Evolutionary conservation across 2,329 filamentous ascomycete genomes (phyloP), one percentile per base, ranked within the genome.

Genomic region (Stagonosporopsis chrysanthemi): DNA sequence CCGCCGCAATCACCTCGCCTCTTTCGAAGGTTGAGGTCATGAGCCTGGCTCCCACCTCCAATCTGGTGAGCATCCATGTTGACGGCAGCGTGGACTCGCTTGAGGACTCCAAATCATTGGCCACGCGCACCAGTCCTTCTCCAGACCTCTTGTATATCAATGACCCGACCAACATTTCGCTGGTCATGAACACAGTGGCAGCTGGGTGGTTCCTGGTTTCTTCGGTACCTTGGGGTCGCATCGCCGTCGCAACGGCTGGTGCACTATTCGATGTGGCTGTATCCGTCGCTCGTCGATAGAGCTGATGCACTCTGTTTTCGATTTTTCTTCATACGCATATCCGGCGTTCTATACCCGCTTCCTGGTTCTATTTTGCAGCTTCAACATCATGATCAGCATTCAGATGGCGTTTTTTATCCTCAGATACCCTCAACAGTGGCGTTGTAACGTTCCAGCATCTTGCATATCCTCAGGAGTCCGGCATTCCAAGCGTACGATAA

Each of bases 201-300:
- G 17, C 40, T 4, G 35, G 44, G 5, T 42, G 33, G 23, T 58
- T 46, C 4, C 28, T 23, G 2, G 26, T 54, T 11, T 50, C 49
- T 1, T 46, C 44, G 5, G 7, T 54, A 3, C 50, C 56, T 0
- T 58, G 50, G 56, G 17, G 28, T 7, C 17, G 45, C 19, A 33
- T 53, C 2, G 36, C 35, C 3, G 15, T 54, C 2, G 41, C 49
- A 6, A 28, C 50, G 17, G 50, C 45, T 5, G 41, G 45, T 2
- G 23, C 35, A 1, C 9, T 54, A 3, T 17, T 50, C 17, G 56
- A 53, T 7, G 22, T 46, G 1, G 41, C 12, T 6, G 8, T 17
- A 1, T 47, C 39, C 6, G 17, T 54, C 2, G 35, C 35, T 26
- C 40, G 44, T n/a, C 39, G 19, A 19, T 57, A 15, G 14, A 6